Conservation (phyloP, 1,284 basidiomycete genomes). For the Sanghuangporus baumii region DNA sequence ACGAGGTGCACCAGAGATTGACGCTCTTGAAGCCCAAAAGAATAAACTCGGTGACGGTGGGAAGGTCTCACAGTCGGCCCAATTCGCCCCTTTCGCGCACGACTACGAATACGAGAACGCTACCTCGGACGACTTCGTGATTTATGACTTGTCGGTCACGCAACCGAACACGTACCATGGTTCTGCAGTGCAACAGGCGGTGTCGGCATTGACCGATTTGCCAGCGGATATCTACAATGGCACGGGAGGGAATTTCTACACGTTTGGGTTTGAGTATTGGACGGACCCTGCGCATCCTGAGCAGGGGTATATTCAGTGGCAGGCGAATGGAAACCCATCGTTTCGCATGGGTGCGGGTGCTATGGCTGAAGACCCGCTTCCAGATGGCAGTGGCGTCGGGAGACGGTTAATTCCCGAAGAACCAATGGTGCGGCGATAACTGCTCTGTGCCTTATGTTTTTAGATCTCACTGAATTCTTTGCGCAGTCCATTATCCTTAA, state of each 20-base stretch:
- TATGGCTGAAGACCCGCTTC: conserved; percentile 46
- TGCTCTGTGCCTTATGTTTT: neutral
- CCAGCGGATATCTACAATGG: conserved; percentile 54
- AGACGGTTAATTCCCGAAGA: conserved; percentile 48
- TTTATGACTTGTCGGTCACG: conserved; percentile 35
- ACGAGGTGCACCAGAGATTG: conserved; percentile 82
- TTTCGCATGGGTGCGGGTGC: conserved; percentile 50
- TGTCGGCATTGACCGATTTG: conserved; percentile 44
- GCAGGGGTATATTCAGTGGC: conserved; percentile 64
- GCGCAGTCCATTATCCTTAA: conserved; percentile 36
- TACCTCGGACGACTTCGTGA: conserved; percentile 38
- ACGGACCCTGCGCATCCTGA: conserved; percentile 46
- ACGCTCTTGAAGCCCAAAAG: conserved; percentile 70
- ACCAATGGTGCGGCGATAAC: conserved; percentile 42
- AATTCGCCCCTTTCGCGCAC: conserved; percentile 58
- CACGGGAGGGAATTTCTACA: conserved; percentile 40
- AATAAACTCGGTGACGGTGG: conserved; percentile 39
- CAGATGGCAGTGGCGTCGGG: conserved; percentile 42
- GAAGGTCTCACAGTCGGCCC: conserved; percentile 57
- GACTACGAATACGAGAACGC: conserved; percentile 44
- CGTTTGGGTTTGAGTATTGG: conserved; percentile 63
- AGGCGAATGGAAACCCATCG: conserved; percentile 45
- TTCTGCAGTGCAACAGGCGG: conserved; percentile 49
- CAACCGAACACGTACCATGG: conserved; percentile 31
- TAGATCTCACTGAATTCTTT: conserved; percentile 1